phyloP scores from a whole-genome alignment of 306 rosid genomes.

The Neltuma alba region DNA sequence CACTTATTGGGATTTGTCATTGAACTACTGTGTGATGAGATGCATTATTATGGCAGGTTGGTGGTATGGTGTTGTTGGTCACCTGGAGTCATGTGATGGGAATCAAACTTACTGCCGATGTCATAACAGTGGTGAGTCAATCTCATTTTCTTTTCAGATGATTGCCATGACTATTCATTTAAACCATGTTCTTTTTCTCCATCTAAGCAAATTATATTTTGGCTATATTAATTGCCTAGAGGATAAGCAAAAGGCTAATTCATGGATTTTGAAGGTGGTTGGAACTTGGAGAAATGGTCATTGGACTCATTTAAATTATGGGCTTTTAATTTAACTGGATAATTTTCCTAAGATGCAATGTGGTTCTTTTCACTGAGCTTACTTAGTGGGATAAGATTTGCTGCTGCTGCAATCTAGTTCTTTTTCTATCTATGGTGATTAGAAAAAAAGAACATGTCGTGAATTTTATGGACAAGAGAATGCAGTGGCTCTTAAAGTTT shows the following conservation, averaged over 20 bases:
- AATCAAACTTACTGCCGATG: conserved; percentile 77
- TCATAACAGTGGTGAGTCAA: conserved; percentile 71
- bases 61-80: conserved; percentile 98
- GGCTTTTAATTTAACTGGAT: conserved; percentile 1
- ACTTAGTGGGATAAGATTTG: not conserved
- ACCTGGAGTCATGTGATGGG: conserved; percentile 86
- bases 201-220: conserved; percentile 26
- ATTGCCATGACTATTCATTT: conserved; percentile 23
- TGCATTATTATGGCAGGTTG: conserved; percentile 72
- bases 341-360: not conserved
- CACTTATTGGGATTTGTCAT: not conserved
- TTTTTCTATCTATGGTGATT: not conserved
- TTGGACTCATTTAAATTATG: conserved; percentile 24
- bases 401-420: not conserved
- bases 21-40: conserved; percentile 23
- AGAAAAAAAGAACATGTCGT: not conserved
- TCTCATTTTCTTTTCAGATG: conserved; percentile 32
- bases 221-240: conserved; percentile 5
- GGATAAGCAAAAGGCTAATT: conserved; percentile 10
- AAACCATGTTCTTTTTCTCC: conserved; percentile 9
- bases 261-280: not conserved
- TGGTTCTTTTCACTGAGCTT: not conserved
- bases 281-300: not conserved
- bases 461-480: conserved; percentile 20
- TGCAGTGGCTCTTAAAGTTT: conserved; percentile 20